Base-by-base conservation (phyloP, 768 basidiomycete genomes). In the Tubosaeta sp. region DNA sequence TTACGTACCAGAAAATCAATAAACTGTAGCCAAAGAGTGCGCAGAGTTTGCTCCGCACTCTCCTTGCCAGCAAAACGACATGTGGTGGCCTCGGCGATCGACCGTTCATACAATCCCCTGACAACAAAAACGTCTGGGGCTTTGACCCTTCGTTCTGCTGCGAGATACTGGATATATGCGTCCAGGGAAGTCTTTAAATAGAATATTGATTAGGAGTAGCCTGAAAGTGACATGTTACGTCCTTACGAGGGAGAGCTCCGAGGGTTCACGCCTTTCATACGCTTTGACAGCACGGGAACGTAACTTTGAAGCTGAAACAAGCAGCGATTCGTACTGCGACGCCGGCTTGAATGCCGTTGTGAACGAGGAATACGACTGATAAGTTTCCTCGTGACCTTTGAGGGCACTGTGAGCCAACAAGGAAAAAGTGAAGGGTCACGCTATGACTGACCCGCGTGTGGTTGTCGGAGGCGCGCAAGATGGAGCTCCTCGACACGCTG, bases 321-420 rank as follows among this genome's bases (percentile, higher is more conserved):
- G 80, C 7, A 85, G 70, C 0, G 73, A 59, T 62, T 95, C 93
- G 64, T 98, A 98, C 39, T 86, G 78, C n/a, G 77, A 71, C 0
- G 84, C 74, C 13, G 87, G 81, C 59, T 84, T 81, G 67, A 88
- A 79, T 50, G 81, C 79, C 1, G 92, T 91, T 14, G 91, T 91
- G 71, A 97, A 97, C 0, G 85, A 80, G 0, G 95, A 97, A 66
- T 95, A 98, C 2, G 81, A 76, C 60, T 91, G 85, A 51, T 85
- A 85, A 0, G 93, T 95, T 13, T 88, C 81, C 37, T 91, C 90
- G 50, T 85, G 78, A 53, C 82, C 91, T 94, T 60, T n/a, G 26
- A 35, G 42, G 3, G 26, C n/a, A 35, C 26, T 1, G 4, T 61
- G 12, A 59, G 52, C 31, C 8, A 29, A 29, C 26, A 46, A 6